These are phyloP conservation scores for Podaxis carcinomalis DNA, from an alignment of 768 basidiomycete species.

Conservation along the genomic window DNA sequence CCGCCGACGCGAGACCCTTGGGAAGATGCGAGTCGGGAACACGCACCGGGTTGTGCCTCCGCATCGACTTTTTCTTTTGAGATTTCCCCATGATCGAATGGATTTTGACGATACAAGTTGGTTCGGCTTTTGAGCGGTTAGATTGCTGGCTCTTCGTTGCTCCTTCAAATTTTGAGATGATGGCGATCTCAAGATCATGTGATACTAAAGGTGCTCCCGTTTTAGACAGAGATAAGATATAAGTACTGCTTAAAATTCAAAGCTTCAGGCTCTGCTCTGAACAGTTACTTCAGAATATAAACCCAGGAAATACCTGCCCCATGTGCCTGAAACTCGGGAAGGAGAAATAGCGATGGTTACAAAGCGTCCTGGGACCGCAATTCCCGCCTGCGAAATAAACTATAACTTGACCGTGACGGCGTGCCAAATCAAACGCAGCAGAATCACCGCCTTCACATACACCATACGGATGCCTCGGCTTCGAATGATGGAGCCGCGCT, in stretches of 20 bases:
- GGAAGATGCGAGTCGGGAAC: slow-evolving; percentile 92
- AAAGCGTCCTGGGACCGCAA: background rate
- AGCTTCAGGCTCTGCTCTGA: too few relatives aligned
- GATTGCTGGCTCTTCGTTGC: background rate
- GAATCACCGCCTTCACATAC: background rate
- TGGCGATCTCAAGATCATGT: background rate
- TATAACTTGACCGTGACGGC: background rate
- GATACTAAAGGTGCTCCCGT: background rate
- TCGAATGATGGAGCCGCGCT: background rate
- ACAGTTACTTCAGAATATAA: too few relatives aligned
- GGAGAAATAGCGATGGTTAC: too few relatives aligned
- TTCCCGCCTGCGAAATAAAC: background rate
- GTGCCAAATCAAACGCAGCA: background rate
- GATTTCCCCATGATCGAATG: slow-evolving; percentile 76
- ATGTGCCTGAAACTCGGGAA: too few relatives aligned
- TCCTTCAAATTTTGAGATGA: background rate
- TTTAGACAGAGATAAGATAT: background rate
- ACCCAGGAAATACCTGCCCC: too few relatives aligned
- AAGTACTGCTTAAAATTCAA: too few relatives aligned
- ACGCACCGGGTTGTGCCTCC: slow-evolving; percentile 89
- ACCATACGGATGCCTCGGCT: background rate
- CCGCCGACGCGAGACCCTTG: slow-evolving; percentile 72
- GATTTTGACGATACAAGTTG: background rate
- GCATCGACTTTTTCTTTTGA: slow-evolving; percentile 81
- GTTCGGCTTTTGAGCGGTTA: background rate